Evolutionary conservation across 1,284 basidiomycete species (phyloP), one percentile per base, ranked within the genome.

Genomic region (Austroboletus niveus): DNA sequence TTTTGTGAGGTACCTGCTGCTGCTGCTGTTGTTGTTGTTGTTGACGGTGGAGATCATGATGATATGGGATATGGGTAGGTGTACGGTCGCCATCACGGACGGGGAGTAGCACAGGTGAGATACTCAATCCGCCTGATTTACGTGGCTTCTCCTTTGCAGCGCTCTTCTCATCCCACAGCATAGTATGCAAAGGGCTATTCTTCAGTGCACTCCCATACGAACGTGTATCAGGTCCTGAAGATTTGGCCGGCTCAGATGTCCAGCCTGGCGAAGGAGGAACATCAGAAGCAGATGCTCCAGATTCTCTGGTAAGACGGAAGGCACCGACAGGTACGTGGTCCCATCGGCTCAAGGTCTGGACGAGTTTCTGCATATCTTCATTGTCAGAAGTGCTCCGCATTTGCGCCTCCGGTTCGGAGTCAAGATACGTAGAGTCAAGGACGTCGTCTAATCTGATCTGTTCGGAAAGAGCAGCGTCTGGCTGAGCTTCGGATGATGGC

Each of bases 401-500:
- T 52, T 56, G 60, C 42, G 48, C 50, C 52, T 76, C 75, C 5
- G 77, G 73, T 51, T 83, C 82, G 6, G 59, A 71, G 57, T 82
- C 80, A 14, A 91, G 72, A 66, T 88, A 80, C 0, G 87, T 82
- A 1, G 83, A 73, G 53, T 92, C 86, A 34, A 92, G 74, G n/a
- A 92, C 87, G 58, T 92, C 88, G 59, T 89, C 81, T n/a, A 91
- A 75, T 48, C 82, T 78, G 45, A 91, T 84, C 9, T 80, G 72
- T 52, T 81, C 77, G n/a, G 78, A 68, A 40, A 72, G 72, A 15
- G 66, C 68, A 41, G 64, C 54, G 12, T 65, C 63, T 3, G 69
- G 67, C 2, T 69, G 60, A 45, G 69, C 66, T 54, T 67, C 65
- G 52, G 73, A 71, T 49, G 71, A 64, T 27, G 56, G 56, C 17